Base-by-base conservation (phyloP, 2,329 filamentous ascomycete species). In the Epichloe sp. region DNA sequence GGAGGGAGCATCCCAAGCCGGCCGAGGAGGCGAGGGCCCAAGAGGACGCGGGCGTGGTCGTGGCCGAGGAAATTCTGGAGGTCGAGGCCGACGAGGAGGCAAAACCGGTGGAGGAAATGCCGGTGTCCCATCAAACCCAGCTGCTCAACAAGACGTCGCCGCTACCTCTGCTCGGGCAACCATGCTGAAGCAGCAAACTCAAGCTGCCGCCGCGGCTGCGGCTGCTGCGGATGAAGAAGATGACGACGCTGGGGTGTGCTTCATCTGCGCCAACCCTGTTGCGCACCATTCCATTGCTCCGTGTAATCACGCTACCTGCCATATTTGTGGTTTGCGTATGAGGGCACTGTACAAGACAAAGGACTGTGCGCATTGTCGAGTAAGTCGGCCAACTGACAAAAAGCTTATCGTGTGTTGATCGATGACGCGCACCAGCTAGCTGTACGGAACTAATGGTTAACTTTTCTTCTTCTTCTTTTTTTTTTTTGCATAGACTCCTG, bases 221-320 rank as follows among this genome's bases (percentile, higher is more conserved):
- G 63, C 43, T 58, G 60, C 48, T 53, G 62, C 31, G 23, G 55
- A 61, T 42, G 60, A 60, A 47, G 63, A 67, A 54, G 71, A 68
- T 3, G 78, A 78, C 46, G 78, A 77, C 31, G 83, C 76, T 26
- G 89, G 96, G 55, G 79, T 96, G 54, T 98, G 93, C 78, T 97
- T 97, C 69, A 98, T 98, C 63, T 98, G 93, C 69, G 91, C 93
- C 52, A 95, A 90, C 57, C 80, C 84, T 2, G 84, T 98, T 46
- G 81, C 86, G 47, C 89, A 97, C 71, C 83, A 88, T 60, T 86
- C 90, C 10, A 82, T 98, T 57, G 83, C 90, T 35, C 91, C 93
- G 19, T 98, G 93, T 70, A 97, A 96, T 67, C 93, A 98, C 70
- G 80, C 87, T 52, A 96, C 91, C 47, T 98, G 93, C 65, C 93